Evolutionary conservation across 2,329 filamentous ascomycete species (phyloP).

Genomic region (Zymoseptoria tritici): DNA sequence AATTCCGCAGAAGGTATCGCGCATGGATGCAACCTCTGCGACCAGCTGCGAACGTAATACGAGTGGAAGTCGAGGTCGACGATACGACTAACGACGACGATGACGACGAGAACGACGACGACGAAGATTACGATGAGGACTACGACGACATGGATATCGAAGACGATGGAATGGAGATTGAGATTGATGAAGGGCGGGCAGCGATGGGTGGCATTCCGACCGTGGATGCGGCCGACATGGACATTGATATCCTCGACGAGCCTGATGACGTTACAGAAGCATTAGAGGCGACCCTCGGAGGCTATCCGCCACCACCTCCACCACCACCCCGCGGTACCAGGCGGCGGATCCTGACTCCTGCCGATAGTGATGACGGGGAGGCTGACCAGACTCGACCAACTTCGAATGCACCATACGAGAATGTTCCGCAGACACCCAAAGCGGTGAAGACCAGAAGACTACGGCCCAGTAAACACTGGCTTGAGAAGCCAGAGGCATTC

Average conservation of each 20-base stretch:
- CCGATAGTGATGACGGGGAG: conserved; percentile 33
- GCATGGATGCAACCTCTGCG: conserved; percentile 29
- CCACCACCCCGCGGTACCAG: conserved; percentile 29
- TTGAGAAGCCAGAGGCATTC: conserved; percentile 68
- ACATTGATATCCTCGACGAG: conserved; percentile 40
- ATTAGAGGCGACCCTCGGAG: conserved; percentile 69
- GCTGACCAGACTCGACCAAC: conserved; percentile 41
- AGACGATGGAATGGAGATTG: conserved; percentile 42
- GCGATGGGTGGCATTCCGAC: conserved; percentile 29
- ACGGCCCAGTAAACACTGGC: conserved; percentile 75
- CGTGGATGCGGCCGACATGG: conserved; percentile 38
- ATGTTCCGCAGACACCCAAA: conserved; percentile 75
- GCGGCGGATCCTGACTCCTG: conserved; percentile 22
- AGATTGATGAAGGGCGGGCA: conserved; percentile 24
- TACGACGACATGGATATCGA: conserved; percentile 20
- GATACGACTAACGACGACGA: conserved; percentile 43
- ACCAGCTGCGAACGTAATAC: conserved; percentile 21
- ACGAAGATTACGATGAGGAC: conserved; percentile 30
- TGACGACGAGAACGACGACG: conserved; percentile 32
- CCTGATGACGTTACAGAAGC: conserved; percentile 63
- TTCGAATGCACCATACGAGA: conserved; percentile 33
- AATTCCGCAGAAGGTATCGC: conserved; percentile 33
- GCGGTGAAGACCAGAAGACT: conserved; percentile 42
- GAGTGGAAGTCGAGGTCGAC: conserved; percentile 21
- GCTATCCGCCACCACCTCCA: conserved; percentile 60